These are phyloP conservation scores for Jatropha curcas DNA, from an alignment of 345 rosid genomes.

Conservation along the genomic window DNA sequence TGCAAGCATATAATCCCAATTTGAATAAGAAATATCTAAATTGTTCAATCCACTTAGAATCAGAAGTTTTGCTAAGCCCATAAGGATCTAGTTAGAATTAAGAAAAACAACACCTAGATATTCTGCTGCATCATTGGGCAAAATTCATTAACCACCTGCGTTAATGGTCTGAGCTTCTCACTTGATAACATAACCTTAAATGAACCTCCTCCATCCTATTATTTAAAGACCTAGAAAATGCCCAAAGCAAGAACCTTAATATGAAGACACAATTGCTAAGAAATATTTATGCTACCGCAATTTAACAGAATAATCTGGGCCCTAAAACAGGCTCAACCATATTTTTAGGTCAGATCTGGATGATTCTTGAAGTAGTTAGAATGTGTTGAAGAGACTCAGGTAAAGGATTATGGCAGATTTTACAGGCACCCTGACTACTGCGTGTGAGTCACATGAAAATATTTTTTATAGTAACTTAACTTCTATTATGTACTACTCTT, in stretches of 20 bases:
- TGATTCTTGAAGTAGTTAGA: too few species aligned
- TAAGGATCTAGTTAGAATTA: not conserved
- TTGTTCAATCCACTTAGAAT: not conserved
- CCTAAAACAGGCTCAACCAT: not conserved
- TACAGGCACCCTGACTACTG: too few species aligned
- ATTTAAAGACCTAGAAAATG: slow-evolving; percentile 59
- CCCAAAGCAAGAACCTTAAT: slow-evolving; percentile 9
- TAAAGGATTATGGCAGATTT: too few species aligned
- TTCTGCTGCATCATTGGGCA: slow-evolving; percentile 82
- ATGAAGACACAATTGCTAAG: slow-evolving; percentile 12
- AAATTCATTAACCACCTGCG: slow-evolving; percentile 86
- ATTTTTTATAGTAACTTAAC: not conserved
- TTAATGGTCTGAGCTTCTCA: slow-evolving; percentile 61
- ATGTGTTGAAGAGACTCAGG: too few species aligned
- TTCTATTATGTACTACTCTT: too few species aligned
- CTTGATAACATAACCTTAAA: slow-evolving; percentile 69
- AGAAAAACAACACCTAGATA: slow-evolving; percentile 54
- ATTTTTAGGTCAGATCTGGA: too few species aligned
- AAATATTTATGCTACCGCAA: not conserved
- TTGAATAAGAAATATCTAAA: not conserved
- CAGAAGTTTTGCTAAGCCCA: not conserved
- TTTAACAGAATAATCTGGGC: not conserved
- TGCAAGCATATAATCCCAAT: not conserved
- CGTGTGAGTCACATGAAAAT: not conserved
- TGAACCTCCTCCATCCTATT: slow-evolving; percentile 93